These are phyloP conservation scores for Tuber magnatum DNA, from an alignment of 495 filamentous ascomycete genomes.

Conservation along the genomic window DNA sequence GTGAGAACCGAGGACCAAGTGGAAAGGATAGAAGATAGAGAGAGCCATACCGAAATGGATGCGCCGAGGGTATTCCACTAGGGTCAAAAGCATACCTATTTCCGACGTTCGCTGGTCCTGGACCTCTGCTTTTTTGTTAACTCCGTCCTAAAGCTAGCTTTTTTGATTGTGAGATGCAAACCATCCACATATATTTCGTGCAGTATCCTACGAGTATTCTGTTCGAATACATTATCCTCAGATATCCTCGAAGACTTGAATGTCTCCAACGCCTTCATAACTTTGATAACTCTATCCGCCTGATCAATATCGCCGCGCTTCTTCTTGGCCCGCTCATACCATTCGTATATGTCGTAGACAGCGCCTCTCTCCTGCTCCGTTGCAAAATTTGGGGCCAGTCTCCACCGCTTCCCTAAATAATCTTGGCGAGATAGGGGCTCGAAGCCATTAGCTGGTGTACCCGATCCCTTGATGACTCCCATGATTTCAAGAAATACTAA, in stretches of 20 bases:
- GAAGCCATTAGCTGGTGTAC: too few relatives aligned
- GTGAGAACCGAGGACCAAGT: neutral
- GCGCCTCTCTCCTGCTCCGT: too few relatives aligned
- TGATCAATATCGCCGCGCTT: too few relatives aligned
- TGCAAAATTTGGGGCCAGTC: too few relatives aligned
- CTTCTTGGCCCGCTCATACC: too few relatives aligned
- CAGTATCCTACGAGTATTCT: conserved; percentile 36
- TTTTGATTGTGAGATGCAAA: conserved; percentile 7
- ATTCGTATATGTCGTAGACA: too few relatives aligned
- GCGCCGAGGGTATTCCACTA: conserved; percentile 41
- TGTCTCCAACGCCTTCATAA: neutral
- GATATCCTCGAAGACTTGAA: conserved; percentile 12
- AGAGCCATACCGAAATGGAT: conserved; percentile 44
- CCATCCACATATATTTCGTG: conserved; percentile 48
- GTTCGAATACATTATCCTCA: conserved; percentile 16
- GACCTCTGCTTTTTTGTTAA: conserved; percentile 40
- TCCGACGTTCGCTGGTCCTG: conserved; percentile 46
- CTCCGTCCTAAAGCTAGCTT: neutral
- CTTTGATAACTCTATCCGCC: too few relatives aligned
- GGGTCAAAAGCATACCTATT: conserved; percentile 42
- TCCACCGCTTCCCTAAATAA: too few relatives aligned
- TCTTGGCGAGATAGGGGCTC: too few relatives aligned
- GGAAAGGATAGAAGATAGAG: neutral
- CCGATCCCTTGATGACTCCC: conserved; percentile 46
- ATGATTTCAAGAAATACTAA: conserved; percentile 46